Base-by-base conservation (phyloP, 2,329 filamentous ascomycete genomes). In the Myriosclerotinia duriaeana region DNA sequence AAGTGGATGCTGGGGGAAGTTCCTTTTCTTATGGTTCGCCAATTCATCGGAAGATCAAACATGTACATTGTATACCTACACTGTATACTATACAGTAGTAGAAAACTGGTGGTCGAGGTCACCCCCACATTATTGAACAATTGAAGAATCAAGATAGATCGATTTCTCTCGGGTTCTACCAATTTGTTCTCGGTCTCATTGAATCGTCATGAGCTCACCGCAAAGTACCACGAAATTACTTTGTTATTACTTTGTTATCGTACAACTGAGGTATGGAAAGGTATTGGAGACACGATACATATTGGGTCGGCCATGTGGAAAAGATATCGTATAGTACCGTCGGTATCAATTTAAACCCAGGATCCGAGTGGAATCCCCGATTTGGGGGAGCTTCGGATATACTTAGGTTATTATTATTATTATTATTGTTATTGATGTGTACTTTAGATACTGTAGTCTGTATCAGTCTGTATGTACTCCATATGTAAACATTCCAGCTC, bases 171-270 rank as follows among this genome's bases (percentile, higher is more conserved):
- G 30, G 42, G 42, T 60, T 36, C 44, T 50, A 60, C 56, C 26
- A 26, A 26, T 26, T 26, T 26, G 30, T 60, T 48, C 50, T 50
- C 44, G 44, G 44, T 38, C 40, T 60, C 58, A 38, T 36, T 26
- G 30, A 38, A 60, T 50, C 58, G 34, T 60, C 58, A 60, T 60
- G 30, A 60, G 58, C 44, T 60, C 58, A 60, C 58, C 44, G 44
- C 58, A 60, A 60, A 34, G 44, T 50, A 38, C n/a, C n/a, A 50
- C 30, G 42, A 38, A 38, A 59, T 12, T 34, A 59, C 6, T 36
- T 17, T 60, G 30, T 17, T 48, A 14, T 55, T 55, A 15, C 17
- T 14, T 44, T 12, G 17, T 15, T 44, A 7, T 59, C 34, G 22
- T 59, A 6, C 20, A 36, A 48, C 11, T 46, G 42, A 36, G 40